Conservation (phyloP, 2,329 filamentous ascomycete genomes). For the Gyromitra esculenta region DNA sequence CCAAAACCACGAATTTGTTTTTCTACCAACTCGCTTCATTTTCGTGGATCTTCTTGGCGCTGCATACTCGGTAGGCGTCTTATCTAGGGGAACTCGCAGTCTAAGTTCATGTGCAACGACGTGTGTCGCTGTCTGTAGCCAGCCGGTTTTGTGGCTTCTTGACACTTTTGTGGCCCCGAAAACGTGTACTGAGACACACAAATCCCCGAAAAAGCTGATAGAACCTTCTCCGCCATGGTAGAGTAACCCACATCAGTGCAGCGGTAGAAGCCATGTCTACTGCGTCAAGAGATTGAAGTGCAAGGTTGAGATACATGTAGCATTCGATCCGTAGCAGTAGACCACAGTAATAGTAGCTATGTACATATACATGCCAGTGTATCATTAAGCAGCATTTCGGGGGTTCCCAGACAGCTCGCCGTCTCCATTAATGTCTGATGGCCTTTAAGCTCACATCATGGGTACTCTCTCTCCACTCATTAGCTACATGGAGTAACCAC, state of each 20-base stretch:
- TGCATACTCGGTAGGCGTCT: constrained; percentile 30
- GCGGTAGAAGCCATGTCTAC: constrained; percentile 5
- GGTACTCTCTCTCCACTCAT: constrained; percentile 35
- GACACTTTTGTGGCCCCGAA: constrained; percentile 30
- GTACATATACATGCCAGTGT: no score
- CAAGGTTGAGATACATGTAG: constrained; percentile 14
- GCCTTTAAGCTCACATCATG: constrained; percentile 46
- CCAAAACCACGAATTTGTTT: constrained; percentile 33
- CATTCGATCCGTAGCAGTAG: constrained; percentile 22
- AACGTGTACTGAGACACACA: constrained; percentile 25
- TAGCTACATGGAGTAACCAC: constrained; percentile 37
- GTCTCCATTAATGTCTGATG: constrained; percentile 37
- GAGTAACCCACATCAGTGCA: not conserved
- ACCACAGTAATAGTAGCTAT: constrained; percentile 1
- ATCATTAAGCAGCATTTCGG: constrained; percentile 32
- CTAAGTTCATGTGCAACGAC: constrained; percentile 22
- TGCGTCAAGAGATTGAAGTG: constrained; percentile 26
- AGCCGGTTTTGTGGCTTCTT: constrained; percentile 35
- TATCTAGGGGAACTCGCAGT: constrained; percentile 23
- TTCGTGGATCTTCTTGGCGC: constrained; percentile 29
- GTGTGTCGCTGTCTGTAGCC: constrained; percentile 28
- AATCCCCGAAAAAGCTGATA: constrained; percentile 22
- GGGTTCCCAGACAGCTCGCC: constrained; percentile 14
- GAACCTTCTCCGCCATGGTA: constrained; percentile 26
- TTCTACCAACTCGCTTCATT: constrained; percentile 5